Conservation (phyloP, 257 asterid species). For the Petunia secreta region DNA sequence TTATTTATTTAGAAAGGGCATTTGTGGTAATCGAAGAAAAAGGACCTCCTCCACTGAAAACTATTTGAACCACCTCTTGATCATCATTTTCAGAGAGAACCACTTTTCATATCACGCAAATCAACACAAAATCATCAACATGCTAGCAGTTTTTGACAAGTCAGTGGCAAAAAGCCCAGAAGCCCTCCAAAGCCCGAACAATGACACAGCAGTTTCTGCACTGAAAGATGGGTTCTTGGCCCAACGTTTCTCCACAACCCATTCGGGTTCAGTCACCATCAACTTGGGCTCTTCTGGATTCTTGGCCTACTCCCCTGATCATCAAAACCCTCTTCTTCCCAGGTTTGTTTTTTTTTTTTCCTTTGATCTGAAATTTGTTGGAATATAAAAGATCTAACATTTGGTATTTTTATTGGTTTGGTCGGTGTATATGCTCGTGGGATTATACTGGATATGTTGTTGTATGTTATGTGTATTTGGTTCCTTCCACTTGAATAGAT, state of each 20-base stretch:
- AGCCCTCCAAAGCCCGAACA: conserved; percentile 60
- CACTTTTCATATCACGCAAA: not conserved
- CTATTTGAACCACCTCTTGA: not conserved
- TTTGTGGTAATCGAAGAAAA: conserved; percentile 8
- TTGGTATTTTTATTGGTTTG: too few species aligned
- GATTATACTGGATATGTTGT: too few species aligned
- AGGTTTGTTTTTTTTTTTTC: conserved; percentile 46
- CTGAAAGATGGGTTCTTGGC: conserved; percentile 83
- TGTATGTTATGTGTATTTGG: too few species aligned
- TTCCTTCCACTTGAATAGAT: too few species aligned
- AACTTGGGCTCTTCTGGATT: conserved; percentile 76
- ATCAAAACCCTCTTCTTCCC: conserved; percentile 75
- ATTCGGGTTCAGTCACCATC: conserved; percentile 68
- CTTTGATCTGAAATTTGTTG: conserved; percentile 26
- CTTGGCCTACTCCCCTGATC: conserved; percentile 68
- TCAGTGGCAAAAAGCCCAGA: conserved; percentile 90
- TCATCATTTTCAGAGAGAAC: not conserved
- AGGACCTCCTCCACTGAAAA: not conserved
- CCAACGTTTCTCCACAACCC: conserved; percentile 57
- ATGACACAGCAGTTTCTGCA: conserved; percentile 49
- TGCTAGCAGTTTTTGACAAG: conserved; percentile 85
- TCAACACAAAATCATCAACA: conserved; percentile 25
- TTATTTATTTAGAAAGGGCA: conserved; percentile 18
- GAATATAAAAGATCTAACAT: not conserved
- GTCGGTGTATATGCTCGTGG: too few species aligned